phyloP scores from a whole-genome alignment of 2,329 filamentous ascomycete genomes.

The Colletotrichum sublineola region DNA sequence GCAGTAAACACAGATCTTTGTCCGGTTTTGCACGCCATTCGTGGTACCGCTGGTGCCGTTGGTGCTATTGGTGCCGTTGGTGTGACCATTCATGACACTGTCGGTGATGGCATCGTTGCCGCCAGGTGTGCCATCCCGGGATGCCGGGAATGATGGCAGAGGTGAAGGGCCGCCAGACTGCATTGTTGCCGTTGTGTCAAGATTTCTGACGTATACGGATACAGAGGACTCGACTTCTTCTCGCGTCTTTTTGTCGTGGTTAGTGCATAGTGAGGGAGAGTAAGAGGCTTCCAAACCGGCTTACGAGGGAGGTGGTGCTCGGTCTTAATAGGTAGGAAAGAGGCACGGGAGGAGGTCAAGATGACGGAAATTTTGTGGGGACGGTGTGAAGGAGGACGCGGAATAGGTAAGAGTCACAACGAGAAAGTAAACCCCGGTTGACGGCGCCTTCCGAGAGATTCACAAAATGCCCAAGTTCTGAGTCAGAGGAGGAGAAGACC shows the following conservation, averaged over 20 bases:
- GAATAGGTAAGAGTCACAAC: conserved; percentile 31
- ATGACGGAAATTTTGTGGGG: conserved; percentile 40
- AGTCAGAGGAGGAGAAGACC: neutral
- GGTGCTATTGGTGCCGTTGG: conserved; percentile 46
- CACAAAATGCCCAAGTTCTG: neutral
- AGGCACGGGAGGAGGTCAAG: conserved; percentile 24
- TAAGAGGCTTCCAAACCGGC: neutral
- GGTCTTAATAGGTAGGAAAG: conserved; percentile 12
- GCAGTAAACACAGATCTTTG: conserved; percentile 95
- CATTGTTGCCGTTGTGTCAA: conserved; percentile 49
- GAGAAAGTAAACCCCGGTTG: conserved; percentile 5
- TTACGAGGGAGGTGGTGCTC: conserved; percentile 20
- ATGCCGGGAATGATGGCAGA: conserved; percentile 49
- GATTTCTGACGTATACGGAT: neutral
- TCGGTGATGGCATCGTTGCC: conserved; percentile 44
- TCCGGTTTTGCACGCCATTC: conserved; percentile 54
- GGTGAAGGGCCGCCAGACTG: conserved; percentile 57
- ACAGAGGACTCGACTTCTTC: neutral
- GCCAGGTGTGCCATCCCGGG: conserved; percentile 49
- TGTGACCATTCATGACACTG: conserved; percentile 41
- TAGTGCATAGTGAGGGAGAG: neutral
- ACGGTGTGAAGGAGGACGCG: conserved; percentile 12
- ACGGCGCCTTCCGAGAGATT: conserved; percentile 10
- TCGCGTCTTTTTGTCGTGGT: neutral
- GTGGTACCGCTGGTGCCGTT: conserved; percentile 47